These are phyloP conservation scores for Phytophthora cactorum DNA, from an alignment of 352 stramenopile genomes.

Conservation along the genomic window DNA sequence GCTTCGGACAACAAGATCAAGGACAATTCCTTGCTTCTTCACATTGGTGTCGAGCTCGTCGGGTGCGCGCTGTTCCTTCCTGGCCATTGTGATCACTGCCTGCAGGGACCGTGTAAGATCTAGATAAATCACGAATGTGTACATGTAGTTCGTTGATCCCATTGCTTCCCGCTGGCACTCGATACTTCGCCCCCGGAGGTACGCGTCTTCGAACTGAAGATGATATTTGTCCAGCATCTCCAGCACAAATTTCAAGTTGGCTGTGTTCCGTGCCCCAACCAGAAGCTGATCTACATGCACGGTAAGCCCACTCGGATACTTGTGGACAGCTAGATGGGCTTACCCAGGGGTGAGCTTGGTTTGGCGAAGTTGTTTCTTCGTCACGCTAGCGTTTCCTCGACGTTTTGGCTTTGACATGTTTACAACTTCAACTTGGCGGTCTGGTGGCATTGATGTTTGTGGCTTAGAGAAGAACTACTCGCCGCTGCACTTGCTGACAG, in stretches of 20 bases:
- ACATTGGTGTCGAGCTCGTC: too few relatives aligned
- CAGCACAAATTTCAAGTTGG: too few relatives aligned
- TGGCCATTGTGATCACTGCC: background rate
- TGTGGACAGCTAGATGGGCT: constrained; percentile 6
- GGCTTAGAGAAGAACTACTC: background rate
- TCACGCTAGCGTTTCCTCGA: background rate
- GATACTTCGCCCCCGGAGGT: background rate
- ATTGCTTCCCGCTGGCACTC: background rate
- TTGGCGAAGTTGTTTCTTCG: background rate
- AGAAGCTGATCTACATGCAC: background rate
- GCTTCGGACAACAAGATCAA: too few relatives aligned
- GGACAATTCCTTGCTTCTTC: too few relatives aligned
- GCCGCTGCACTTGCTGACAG: background rate
- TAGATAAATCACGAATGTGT: too few relatives aligned
- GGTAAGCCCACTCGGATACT: background rate
- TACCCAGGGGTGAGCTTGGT: background rate
- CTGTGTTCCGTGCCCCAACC: too few relatives aligned
- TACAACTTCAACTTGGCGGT: too few relatives aligned
- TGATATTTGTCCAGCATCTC: too few relatives aligned
- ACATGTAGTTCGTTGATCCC: too few relatives aligned
- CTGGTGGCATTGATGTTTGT: background rate
- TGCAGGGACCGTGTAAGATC: background rate
- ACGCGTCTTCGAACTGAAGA: too few relatives aligned
- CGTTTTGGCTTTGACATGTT: too few relatives aligned
- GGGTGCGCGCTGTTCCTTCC: too few relatives aligned